phyloP scores from a whole-genome alignment of 2,329 filamentous ascomycete genomes.

The Xylariaceae sp. region DNA sequence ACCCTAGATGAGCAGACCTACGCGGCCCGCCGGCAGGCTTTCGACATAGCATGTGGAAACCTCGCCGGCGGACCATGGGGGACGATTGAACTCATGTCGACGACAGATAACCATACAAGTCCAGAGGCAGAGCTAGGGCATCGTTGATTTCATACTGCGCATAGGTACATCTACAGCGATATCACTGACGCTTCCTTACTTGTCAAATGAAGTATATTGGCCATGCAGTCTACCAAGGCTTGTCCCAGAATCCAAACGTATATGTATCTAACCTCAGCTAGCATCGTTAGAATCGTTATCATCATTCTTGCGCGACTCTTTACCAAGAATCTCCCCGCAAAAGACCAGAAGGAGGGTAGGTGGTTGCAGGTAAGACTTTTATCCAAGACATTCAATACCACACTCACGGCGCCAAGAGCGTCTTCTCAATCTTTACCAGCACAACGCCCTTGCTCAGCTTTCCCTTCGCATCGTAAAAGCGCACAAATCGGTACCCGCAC shows the following conservation, averaged over 20 bases:
- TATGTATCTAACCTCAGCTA: neutral
- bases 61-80: slow-evolving; percentile 19
- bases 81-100: slow-evolving; percentile 35
- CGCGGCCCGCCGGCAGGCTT: slow-evolving; percentile 31
- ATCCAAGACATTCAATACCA: neutral
- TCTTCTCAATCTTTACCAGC: slow-evolving; percentile 67
- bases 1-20: slow-evolving; percentile 27
- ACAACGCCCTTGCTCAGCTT: slow-evolving; percentile 61
- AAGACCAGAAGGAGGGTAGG: too few species aligned
- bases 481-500: slow-evolving; percentile 71
- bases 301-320: neutral
- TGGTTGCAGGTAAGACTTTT: too few species aligned
- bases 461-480: slow-evolving; percentile 66
- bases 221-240: neutral
- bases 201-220: neutral
- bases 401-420: slow-evolving; percentile 17
- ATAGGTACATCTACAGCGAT: too few species aligned
- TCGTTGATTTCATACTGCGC: too few species aligned
- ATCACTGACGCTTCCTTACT: too few species aligned
- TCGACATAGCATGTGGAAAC: slow-evolving; percentile 28
- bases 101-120: slow-evolving; percentile 36
- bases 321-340: too few species aligned
- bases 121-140: slow-evolving; percentile 34
- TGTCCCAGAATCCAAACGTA: neutral
- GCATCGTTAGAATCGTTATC: neutral